Percentiles rank a stretch among this genome's conserved stretches.
Evolutionary conservation across 1,284 basidiomycete genomes (phyloP).

Genomic region (Leucoagaricus sp.): DNA sequence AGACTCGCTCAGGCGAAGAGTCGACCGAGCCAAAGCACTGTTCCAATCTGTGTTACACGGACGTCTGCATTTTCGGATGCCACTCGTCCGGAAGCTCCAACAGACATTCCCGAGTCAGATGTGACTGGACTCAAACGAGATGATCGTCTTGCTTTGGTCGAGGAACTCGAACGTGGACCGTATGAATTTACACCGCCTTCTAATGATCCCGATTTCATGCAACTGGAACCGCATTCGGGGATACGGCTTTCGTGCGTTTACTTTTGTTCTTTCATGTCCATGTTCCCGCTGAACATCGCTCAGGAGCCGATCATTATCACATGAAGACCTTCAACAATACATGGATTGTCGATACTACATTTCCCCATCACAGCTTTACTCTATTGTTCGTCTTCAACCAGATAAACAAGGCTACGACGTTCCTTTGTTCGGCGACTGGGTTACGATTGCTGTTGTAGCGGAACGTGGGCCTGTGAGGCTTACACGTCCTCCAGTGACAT

Average conservation of each 20-base stretch:
- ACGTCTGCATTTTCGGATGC: conserved; percentile 31
- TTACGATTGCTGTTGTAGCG: conserved; percentile 87
- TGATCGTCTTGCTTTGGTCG: conserved; percentile 70
- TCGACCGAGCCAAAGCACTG: conserved; percentile 14
- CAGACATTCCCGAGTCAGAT: conserved; percentile 30
- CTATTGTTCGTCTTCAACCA: conserved; percentile 73
- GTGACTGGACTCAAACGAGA: conserved; percentile 46
- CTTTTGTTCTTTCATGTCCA: conserved; percentile 8
- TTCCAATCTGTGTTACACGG: conserved; percentile 13
- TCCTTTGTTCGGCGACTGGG: conserved; percentile 90
- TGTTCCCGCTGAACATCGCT: not conserved
- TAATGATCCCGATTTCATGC: conserved; percentile 74
- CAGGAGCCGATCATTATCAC: conserved; percentile 74
- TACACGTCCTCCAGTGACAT: conserved; percentile 63
- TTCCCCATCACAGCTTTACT: conserved; percentile 87
- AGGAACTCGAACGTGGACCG: conserved; percentile 78
- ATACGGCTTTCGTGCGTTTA: conserved; percentile 81
- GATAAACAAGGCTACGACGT: conserved; percentile 87
- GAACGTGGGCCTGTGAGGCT: conserved; percentile 78
- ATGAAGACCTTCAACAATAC: conserved; percentile 82
- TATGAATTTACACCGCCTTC: conserved; percentile 62
- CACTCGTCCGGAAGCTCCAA: conserved; percentile 33
- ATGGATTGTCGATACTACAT: conserved; percentile 85
- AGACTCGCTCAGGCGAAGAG: conserved; percentile 44
- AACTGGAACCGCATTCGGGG: conserved; percentile 85